These are phyloP conservation scores for Avena insularis DNA, from an alignment of 176 grass and related monocot species.

Conservation along the genomic window DNA sequence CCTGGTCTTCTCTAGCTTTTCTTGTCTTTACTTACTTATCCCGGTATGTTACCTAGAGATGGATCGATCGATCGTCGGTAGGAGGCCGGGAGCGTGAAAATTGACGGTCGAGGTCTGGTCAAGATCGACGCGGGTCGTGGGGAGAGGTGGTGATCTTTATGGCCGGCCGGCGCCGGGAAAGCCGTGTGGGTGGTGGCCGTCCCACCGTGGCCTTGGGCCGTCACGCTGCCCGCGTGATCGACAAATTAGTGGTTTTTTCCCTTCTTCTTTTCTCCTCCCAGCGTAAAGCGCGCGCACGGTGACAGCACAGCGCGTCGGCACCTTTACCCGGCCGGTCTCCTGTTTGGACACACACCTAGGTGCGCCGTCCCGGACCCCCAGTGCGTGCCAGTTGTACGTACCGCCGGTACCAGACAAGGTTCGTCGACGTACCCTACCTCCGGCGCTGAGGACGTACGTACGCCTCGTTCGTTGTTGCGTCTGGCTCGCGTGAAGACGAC, in stretches of 20 bases:
- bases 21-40: not conserved
- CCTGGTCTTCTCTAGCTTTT: not conserved
- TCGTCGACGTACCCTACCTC: not conserved
- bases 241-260: not conserved
- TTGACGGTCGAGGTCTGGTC: not conserved
- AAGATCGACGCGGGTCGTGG: no score
- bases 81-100: no score
- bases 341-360: not conserved
- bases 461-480: no score
- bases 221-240: conserved; percentile 21
- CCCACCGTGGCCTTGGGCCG: not conserved
- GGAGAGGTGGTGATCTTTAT: not conserved
- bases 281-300: not conserved
- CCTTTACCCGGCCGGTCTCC: not conserved
- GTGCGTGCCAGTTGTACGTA: not conserved
- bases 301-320: not conserved
- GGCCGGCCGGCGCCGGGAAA: conserved; percentile 29
- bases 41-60: not conserved
- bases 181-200: conserved; percentile 21
- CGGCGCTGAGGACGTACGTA: no score
- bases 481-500: no score
- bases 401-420: not conserved
- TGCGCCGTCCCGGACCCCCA: no score
- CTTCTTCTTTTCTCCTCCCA: not conserved
- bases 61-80: no score